Conservation (phyloP, 306 rosid species). For the Argentina anserina region DNA sequence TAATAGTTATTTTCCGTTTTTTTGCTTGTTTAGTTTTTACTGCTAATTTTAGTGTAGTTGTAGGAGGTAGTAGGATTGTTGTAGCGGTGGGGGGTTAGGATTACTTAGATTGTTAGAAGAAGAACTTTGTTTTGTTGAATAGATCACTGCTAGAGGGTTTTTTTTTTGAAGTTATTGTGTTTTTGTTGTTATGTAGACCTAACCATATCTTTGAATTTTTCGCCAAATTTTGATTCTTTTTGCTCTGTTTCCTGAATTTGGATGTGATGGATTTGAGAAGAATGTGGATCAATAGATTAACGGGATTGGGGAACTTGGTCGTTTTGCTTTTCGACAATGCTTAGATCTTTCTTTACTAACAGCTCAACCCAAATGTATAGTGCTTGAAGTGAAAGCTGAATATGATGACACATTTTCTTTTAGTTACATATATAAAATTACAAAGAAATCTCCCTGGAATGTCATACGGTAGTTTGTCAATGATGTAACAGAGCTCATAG, state of each 20-base stretch:
- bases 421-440: background rate
- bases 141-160: background rate
- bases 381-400: background rate
- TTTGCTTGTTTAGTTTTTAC: background rate
- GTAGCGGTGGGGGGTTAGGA: background rate
- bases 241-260: background rate
- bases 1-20: background rate
- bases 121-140: background rate
- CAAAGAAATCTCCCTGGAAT: background rate
- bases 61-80: constrained; percentile 5
- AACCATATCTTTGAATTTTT: background rate
- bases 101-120: background rate
- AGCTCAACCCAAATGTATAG: background rate
- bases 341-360: background rate
- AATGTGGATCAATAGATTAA: background rate
- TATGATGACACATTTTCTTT: background rate
- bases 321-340: background rate
- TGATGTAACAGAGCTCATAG: background rate
- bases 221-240: background rate
- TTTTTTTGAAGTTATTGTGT: background rate
- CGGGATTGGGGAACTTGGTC: background rate
- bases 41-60: constrained; percentile 1
- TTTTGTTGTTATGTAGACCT: constrained; percentile 1
- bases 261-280: background rate
- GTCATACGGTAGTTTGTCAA: background rate